A percentile compares a stretch with the other conserved stretches of the same genome.
Conservation (phyloP, 176 grass and related monocot species). For the Raddia guianensis region DNA sequence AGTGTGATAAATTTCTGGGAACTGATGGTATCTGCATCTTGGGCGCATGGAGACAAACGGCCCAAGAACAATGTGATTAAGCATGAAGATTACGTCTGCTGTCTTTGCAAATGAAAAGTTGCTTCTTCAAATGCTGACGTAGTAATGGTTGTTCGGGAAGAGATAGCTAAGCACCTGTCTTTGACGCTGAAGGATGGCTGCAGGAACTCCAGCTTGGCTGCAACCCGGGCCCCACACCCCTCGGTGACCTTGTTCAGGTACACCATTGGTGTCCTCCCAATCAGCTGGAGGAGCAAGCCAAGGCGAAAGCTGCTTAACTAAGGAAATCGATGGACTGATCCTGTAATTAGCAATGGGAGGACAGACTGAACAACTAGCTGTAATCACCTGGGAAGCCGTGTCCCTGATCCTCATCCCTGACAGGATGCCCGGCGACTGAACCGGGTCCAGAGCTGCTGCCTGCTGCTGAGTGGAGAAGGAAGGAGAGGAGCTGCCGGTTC, state of each 20-base stretch:
- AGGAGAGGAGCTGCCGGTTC: background rate
- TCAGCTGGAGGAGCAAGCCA: constrained; percentile 50
- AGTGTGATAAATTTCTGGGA: background rate
- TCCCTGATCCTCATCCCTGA: constrained; percentile 62
- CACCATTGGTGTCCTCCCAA: constrained; percentile 82
- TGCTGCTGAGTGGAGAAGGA: constrained; percentile 55
- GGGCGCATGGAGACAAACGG: background rate
- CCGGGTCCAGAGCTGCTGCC: constrained; percentile 34
- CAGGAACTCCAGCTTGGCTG: constrained; percentile 86
- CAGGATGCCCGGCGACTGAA: constrained; percentile 12
- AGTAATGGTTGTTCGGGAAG: background rate
- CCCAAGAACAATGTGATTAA: background rate
- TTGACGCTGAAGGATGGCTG: constrained; percentile 95
- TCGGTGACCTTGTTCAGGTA: constrained; percentile 94
- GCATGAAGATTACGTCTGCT: too few species aligned
- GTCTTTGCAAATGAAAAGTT: background rate
- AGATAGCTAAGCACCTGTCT: constrained; percentile 54
- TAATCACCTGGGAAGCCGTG: constrained; percentile 49
- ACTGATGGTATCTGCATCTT: background rate
- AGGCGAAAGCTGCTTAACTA: background rate
- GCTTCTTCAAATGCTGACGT: background rate
- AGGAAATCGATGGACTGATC: background rate
- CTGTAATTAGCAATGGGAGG: background rate
- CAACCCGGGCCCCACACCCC: constrained; percentile 76
- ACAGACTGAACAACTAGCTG: too few species aligned